Conservation (phyloP, 148 eudicot genomes). For the Fagopyrum homotropicum region DNA sequence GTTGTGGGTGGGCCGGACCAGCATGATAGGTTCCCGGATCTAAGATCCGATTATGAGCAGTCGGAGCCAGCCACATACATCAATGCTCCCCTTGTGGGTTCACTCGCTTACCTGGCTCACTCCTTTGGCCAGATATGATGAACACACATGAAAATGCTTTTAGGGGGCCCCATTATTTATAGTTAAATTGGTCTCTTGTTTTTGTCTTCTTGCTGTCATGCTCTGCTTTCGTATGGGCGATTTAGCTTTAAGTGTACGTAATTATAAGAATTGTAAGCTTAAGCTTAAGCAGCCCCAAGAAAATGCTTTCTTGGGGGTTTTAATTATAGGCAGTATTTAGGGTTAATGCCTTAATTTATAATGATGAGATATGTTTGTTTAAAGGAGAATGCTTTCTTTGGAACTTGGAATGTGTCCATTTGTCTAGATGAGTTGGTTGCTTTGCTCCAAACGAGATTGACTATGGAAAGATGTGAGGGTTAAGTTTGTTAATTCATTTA, state of each 20-base stretch:
- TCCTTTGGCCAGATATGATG: constrained; percentile 58
- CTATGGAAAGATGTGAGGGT: constrained; percentile 2
- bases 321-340: neutral
- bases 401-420: constrained; percentile 2
- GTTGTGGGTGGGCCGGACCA: constrained; percentile 75
- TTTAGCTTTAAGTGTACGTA: neutral
- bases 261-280: neutral
- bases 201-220: neutral
- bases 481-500: no score
- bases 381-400: neutral
- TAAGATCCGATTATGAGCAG: constrained; percentile 64
- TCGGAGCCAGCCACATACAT: constrained; percentile 76
- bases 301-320: neutral
- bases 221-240: neutral
- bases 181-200: neutral
- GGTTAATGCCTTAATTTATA: neutral
- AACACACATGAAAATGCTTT: neutral
- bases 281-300: constrained; percentile 2
- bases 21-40: constrained; percentile 54
- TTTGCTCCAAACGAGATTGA: neutral
- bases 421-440: neutral
- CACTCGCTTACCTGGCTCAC: constrained; percentile 79
- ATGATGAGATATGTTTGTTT: neutral
- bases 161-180: neutral
- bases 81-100: constrained; percentile 78